phyloP scores from a whole-genome alignment of 2,329 filamentous ascomycete genomes.

The Rutstroemia sydowiana region DNA sequence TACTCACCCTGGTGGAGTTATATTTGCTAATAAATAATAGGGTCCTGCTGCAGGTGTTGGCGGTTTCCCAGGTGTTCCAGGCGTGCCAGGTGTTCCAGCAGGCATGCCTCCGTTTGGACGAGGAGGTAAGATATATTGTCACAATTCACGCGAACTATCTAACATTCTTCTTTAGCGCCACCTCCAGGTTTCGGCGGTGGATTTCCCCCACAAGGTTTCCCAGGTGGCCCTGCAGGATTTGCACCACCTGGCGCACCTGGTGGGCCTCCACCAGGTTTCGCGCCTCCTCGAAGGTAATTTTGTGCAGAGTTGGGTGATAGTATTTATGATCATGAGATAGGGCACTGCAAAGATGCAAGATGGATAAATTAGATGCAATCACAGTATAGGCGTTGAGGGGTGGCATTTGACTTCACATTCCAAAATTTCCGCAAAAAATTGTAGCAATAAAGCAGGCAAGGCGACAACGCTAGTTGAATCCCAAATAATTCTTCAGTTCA shows the following conservation, averaged over 20 bases:
- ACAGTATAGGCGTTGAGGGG: slow-evolving; percentile 28
- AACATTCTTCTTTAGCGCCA: slow-evolving; percentile 15
- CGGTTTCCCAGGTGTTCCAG: slow-evolving; percentile 53
- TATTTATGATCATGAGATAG: neutral
- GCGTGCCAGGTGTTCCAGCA: slow-evolving; percentile 38
- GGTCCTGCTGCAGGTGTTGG: slow-evolving; percentile 84
- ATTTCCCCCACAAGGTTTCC: slow-evolving; percentile 39
- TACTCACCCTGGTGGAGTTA: slow-evolving; percentile 15
- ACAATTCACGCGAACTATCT: neutral
- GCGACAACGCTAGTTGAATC: slow-evolving; percentile 14
- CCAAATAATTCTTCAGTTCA: neutral
- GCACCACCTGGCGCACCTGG: slow-evolving; percentile 51
- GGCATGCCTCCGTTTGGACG: slow-evolving; percentile 41
- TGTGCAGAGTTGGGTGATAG: slow-evolving; percentile 1
- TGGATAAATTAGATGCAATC: slow-evolving; percentile 18
- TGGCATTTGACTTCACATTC: slow-evolving; percentile 27
- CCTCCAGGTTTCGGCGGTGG: slow-evolving; percentile 41
- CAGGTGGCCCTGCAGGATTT: slow-evolving; percentile 26
- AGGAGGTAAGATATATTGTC: slow-evolving; percentile 42
- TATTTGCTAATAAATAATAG: slow-evolving; percentile 33
- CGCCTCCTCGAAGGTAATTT: slow-evolving; percentile 28
- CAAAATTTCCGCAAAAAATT: slow-evolving; percentile 24
- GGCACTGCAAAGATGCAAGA: neutral
- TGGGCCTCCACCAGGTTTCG: slow-evolving; percentile 45
- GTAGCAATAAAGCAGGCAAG: slow-evolving; percentile 25